Evolutionary conservation across 176 grass and related monocot species (phyloP).

Genomic region (Canna indica): DNA sequence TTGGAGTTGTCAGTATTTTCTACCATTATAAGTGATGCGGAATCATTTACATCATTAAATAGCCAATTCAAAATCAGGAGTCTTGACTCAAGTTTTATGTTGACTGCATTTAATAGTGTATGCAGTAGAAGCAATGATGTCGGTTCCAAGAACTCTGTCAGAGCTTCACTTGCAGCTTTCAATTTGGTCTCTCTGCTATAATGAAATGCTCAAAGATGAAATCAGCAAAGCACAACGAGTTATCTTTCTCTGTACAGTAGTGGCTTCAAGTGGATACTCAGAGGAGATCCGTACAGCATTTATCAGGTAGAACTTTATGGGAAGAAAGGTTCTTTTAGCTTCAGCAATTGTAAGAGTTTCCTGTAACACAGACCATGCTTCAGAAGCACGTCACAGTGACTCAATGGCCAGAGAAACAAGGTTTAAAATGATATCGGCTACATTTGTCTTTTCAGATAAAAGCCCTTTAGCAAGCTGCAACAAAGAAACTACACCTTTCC

Average conservation of each 20-base stretch:
- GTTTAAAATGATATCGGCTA: constrained; percentile 55
- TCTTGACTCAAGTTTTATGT: constrained; percentile 38
- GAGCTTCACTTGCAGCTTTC: constrained; percentile 58
- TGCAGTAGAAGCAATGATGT: constrained; percentile 60
- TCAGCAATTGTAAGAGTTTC: constrained; percentile 39
- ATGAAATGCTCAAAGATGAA: constrained; percentile 53
- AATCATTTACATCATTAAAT: constrained; percentile 35
- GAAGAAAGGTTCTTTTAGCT: constrained; percentile 83
- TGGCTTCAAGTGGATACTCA: constrained; percentile 51
- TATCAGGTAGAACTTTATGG: constrained; percentile 92
- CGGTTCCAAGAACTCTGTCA: constrained; percentile 72
- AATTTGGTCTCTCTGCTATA: constrained; percentile 50
- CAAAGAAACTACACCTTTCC: constrained; percentile 85
- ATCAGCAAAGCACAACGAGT: constrained; percentile 47
- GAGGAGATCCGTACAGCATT: constrained; percentile 86
- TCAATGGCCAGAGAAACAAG: constrained; percentile 54
- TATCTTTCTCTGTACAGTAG: constrained; percentile 47
- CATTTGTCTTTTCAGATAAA: constrained; percentile 45
- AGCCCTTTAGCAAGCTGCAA: constrained; percentile 71
- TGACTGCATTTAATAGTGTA: constrained; percentile 57
- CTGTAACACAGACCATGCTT: constrained; percentile 35
- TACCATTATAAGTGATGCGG: constrained; percentile 18
- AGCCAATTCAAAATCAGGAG: constrained; percentile 55
- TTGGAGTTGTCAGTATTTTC: constrained; percentile 25
- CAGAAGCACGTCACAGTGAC: constrained; percentile 47